phyloP scores from a whole-genome alignment of 139 green algal genomes.

The Chlamydomonas eustigma region DNA sequence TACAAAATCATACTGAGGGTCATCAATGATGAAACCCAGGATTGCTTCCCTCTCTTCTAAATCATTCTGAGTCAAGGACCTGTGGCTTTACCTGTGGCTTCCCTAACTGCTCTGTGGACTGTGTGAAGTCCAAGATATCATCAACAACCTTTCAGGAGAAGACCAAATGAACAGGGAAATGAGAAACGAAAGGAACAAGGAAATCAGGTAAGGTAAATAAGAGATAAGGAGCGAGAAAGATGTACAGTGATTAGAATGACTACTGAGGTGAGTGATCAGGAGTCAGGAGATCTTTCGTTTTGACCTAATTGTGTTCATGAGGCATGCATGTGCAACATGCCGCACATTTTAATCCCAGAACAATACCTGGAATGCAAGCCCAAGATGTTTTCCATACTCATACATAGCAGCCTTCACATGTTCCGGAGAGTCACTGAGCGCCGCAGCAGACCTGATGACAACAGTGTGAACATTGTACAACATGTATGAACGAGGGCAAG shows the following conservation, averaged over 20 bases:
- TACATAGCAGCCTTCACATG: conserved; percentile 89
- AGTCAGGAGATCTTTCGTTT: no score
- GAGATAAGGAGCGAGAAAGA: background rate
- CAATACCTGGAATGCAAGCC: conserved; percentile 95
- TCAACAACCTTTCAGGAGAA: conserved; percentile 70
- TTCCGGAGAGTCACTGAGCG: conserved; percentile 15
- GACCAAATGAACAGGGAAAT: background rate
- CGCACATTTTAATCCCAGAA: no score
- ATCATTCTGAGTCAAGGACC: background rate
- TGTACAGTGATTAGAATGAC: no score
- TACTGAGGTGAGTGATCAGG: no score
- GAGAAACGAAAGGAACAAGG: background rate
- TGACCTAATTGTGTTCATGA: no score
- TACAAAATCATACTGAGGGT: no score
- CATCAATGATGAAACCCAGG: no score
- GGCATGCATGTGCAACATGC: no score
- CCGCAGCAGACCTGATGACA: conserved; percentile 16
- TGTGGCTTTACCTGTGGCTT: conserved; percentile 76
- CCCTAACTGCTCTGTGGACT: conserved; percentile 86
- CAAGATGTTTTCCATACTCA: conserved; percentile 93
- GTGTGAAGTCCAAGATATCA: conserved; percentile 99
- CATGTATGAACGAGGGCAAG: no score
- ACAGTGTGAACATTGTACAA: no score
- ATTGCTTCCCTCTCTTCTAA: no score
- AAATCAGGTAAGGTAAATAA: conserved; percentile 7